Evolutionary conservation across 768 basidiomycete species (phyloP).

Genomic region (Pleurotus salmoneostramineus): DNA sequence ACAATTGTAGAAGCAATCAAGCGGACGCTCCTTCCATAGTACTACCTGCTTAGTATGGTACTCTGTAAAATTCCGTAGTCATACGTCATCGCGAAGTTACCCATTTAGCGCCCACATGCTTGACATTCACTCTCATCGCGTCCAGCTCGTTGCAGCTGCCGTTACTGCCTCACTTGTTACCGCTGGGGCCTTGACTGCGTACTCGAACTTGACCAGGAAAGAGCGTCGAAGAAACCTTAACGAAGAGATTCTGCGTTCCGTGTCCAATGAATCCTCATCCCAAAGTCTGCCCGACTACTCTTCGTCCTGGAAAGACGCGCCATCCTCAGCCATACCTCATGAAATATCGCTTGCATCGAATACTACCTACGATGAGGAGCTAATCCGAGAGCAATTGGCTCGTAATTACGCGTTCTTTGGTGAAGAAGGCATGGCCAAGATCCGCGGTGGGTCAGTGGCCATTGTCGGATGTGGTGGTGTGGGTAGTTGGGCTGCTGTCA

Average conservation of each 20-base stretch:
- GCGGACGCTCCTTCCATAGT: constrained; percentile 3
- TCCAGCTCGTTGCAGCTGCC: constrained; percentile 66
- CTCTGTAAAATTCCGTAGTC: not conserved
- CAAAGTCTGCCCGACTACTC: constrained; percentile 2
- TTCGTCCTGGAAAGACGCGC: not conserved
- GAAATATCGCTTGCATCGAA: not conserved
- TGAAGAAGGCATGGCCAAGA: constrained; percentile 78
- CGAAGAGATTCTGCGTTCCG: constrained; percentile 51
- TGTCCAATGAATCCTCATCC: constrained; percentile 28
- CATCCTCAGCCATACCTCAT: not conserved
- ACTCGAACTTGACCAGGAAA: constrained; percentile 43
- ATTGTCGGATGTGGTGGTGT: constrained; percentile 96
- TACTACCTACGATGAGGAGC: constrained; percentile 63
- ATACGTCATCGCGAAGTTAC: not conserved
- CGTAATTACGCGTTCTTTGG: constrained; percentile 95
- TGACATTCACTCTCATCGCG: constrained; percentile 48
- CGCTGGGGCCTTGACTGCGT: constrained; percentile 53
- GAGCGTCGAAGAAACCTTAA: constrained; percentile 51
- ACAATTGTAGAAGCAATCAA: constrained; percentile 4
- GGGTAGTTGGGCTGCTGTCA: constrained; percentile 92
- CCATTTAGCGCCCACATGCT: constrained; percentile 15
- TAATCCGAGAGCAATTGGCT: constrained; percentile 87
- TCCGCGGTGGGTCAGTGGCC: constrained; percentile 75
- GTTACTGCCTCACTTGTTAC: constrained; percentile 61
- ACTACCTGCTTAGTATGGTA: too few relatives aligned